A percentile compares a stretch with the other conserved stretches of the same genome.
These are phyloP conservation scores for Cercospora janseana DNA, from an alignment of 2,329 filamentous ascomycete genomes.

Conservation along the genomic window DNA sequence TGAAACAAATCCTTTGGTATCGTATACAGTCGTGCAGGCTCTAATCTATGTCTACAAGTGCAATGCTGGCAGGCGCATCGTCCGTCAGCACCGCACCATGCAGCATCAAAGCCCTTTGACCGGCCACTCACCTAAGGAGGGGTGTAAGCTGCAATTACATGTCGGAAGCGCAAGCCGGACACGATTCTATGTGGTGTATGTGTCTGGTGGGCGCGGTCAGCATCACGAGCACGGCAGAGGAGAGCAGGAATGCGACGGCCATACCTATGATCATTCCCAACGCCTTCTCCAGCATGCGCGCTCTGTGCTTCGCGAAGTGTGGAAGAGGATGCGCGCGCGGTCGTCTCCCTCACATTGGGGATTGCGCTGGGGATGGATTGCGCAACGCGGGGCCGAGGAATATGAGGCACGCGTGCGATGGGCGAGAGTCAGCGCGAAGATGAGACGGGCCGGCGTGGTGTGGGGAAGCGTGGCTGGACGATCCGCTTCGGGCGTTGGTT, in stretches of 20 bases:
- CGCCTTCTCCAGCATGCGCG: conserved; percentile 7
- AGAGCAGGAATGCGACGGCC: no score
- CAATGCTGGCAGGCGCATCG: conserved; percentile 21
- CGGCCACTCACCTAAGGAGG: conserved; percentile 22
- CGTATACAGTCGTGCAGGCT: conserved; percentile 34
- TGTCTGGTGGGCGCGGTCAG: conserved; percentile 9
- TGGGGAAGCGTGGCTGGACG: conserved; percentile 20
- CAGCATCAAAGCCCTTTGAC: not conserved
- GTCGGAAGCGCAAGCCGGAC: conserved; percentile 21
- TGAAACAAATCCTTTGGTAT: conserved; percentile 26
- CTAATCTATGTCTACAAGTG: conserved; percentile 38
- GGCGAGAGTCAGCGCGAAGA: conserved; percentile 5
- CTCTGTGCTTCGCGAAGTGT: not conserved
- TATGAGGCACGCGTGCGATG: conserved; percentile 13
- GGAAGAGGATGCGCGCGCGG: conserved; percentile 14
- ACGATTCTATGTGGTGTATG: conserved; percentile 28
- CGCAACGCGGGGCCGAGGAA: conserved; percentile 15
- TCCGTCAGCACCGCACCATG: not conserved
- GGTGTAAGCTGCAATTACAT: conserved; percentile 34
- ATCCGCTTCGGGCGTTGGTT: conserved; percentile 5
- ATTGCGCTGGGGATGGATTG: conserved; percentile 7
- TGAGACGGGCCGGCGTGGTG: conserved; percentile 8
- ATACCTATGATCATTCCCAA: conserved; percentile 35
- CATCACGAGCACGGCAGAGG: not conserved
- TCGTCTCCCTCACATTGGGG: conserved; percentile 26